These are phyloP conservation scores for Gossypium herbaceum DNA, from an alignment of 345 rosid genomes.

Conservation along the genomic window DNA sequence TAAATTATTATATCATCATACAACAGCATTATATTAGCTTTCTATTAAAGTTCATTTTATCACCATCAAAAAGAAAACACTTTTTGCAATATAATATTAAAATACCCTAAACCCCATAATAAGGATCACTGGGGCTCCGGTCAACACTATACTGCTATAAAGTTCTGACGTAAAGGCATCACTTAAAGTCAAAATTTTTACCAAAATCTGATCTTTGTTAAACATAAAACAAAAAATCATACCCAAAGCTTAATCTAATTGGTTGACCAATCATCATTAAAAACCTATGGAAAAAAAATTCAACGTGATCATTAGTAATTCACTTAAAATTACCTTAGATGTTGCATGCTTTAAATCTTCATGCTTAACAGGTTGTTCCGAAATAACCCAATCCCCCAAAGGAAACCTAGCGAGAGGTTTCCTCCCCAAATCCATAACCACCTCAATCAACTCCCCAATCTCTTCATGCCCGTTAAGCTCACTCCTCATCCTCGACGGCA, in stretches of 20 bases:
- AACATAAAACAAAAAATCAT: not conserved
- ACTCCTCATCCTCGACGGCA: constrained; percentile 60
- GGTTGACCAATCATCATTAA: not conserved
- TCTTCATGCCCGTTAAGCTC: constrained; percentile 50
- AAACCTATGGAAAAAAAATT: not conserved
- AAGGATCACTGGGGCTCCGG: not conserved
- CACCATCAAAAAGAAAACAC: not conserved
- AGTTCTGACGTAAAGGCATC: not conserved
- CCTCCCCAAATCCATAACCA: constrained; percentile 92
- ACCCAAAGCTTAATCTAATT: not conserved
- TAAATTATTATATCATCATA: not conserved
- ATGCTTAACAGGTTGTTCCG: constrained; percentile 54
- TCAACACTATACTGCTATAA: not conserved
- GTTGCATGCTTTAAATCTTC: constrained; percentile 78
- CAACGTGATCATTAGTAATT: not conserved
- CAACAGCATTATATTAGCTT: not conserved
- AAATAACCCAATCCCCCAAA: constrained; percentile 85
- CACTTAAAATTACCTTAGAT: constrained; percentile 51
- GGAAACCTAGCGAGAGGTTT: constrained; percentile 92
- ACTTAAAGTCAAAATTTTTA: not conserved
- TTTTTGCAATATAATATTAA: not conserved
- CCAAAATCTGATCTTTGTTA: not conserved
- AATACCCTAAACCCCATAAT: not conserved
- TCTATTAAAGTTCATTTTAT: not conserved
- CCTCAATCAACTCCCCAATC: constrained; percentile 74